phyloP scores from a whole-genome alignment of 192 early-diverging fungal species.

The Helicostylum pulchrum region DNA sequence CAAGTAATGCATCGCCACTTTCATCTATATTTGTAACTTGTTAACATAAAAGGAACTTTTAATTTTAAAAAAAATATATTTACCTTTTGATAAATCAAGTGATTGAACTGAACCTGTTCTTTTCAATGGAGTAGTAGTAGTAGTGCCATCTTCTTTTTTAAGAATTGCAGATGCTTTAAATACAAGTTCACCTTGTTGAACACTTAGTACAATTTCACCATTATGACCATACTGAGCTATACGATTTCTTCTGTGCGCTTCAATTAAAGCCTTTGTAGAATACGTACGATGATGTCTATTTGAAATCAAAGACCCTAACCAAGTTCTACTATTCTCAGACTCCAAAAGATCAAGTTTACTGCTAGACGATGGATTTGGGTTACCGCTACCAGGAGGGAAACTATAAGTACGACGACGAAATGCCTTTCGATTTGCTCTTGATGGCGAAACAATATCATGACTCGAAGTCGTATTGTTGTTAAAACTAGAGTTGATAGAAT shows the following conservation, averaged over 20 bases:
- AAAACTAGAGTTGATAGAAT: not conserved
- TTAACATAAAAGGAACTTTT: not conserved
- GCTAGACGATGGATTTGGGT: not conserved
- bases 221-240: not conserved
- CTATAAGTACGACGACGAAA: slow-evolving; percentile 24
- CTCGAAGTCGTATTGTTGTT: not conserved
- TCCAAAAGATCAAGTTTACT: not conserved
- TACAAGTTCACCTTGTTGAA: slow-evolving; percentile 34
- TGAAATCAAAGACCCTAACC: slow-evolving; percentile 33
- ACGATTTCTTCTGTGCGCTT: slow-evolving; percentile 3
- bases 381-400: slow-evolving; percentile 32
- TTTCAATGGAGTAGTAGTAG: not conserved
- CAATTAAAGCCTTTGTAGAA: slow-evolving; percentile 11
- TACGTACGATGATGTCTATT: slow-evolving; percentile 3
- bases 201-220: slow-evolving; percentile 30
- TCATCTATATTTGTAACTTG: not conserved
- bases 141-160: not conserved
- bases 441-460: not conserved
- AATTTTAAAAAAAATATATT: not conserved
- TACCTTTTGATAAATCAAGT: not conserved
- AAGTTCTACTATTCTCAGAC: slow-evolving; percentile 19
- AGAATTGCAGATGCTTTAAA: slow-evolving; percentile 32
- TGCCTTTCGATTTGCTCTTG: not conserved
- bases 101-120: not conserved
- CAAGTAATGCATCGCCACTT: slow-evolving; percentile 17